These are phyloP conservation scores for Plasmodium blacklocki DNA, from an alignment of 169 alveolate genomes.

Conservation along the genomic window DNA sequence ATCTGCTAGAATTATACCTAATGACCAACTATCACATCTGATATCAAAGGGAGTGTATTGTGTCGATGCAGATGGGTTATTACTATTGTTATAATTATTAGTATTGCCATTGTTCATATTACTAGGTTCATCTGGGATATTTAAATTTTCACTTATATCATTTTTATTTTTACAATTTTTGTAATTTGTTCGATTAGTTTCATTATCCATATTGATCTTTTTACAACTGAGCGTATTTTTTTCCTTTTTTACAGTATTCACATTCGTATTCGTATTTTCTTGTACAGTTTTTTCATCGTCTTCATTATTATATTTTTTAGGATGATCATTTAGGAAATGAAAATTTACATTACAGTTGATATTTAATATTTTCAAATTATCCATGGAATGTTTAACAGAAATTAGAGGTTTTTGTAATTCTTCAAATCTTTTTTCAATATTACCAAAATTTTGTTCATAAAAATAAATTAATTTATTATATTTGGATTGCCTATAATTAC, in stretches of 20 bases:
- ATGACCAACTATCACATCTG: conserved; percentile 75
- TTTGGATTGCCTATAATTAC: conserved; percentile 69
- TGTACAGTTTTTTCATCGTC: background rate
- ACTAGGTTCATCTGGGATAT: background rate
- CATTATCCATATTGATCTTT: conserved; percentile 3
- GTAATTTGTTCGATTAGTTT: background rate
- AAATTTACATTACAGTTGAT: conserved; percentile 37
- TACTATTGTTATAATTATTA: conserved; percentile 15
- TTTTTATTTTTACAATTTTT: background rate
- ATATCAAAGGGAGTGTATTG: conserved; percentile 67
- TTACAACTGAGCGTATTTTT: conserved; percentile 2
- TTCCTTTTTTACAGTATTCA: background rate
- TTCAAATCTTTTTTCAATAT: conserved; percentile 52
- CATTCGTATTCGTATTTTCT: background rate
- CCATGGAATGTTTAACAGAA: conserved; percentile 9
- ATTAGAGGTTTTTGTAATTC: conserved; percentile 32
- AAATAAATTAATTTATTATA: conserved; percentile 58
- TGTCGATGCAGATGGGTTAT: conserved; percentile 6
- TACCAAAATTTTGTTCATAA: conserved; percentile 68
- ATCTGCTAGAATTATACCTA: conserved; percentile 74
- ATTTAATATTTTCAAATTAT: conserved; percentile 21
- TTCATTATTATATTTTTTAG: background rate
- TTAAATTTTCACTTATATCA: background rate
- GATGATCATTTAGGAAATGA: background rate
- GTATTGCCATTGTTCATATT: background rate